These are phyloP conservation scores for Colletotrichum sp. DNA, from an alignment of 2,329 filamentous ascomycete genomes.

Conservation along the genomic window DNA sequence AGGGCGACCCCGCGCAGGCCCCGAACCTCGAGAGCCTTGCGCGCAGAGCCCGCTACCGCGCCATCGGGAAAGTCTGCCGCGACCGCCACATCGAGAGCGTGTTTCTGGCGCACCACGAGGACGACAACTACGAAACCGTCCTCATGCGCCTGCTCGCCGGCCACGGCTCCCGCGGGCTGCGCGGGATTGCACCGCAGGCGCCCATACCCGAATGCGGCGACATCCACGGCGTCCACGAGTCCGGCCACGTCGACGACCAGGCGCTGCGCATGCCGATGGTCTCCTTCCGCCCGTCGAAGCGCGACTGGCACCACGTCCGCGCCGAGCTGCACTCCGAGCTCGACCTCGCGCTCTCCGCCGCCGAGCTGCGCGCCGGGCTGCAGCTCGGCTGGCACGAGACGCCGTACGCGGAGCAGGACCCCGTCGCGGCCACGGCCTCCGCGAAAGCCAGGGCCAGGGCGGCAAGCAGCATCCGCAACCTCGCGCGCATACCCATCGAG, in stretches of 20 bases:
- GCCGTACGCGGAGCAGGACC: constrained; percentile 24
- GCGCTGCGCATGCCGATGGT: constrained; percentile 36
- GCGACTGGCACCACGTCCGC: constrained; percentile 24
- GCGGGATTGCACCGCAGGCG: constrained; percentile 68
- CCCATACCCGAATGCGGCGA: constrained; percentile 86
- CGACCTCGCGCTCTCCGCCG: constrained; percentile 31
- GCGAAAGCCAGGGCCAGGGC: constrained; percentile 12
- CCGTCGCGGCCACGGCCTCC: constrained; percentile 22
- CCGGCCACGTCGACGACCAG: constrained; percentile 61
- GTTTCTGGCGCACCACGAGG: constrained; percentile 83
- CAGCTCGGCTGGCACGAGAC: constrained; percentile 17
- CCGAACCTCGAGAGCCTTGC: constrained; percentile 80
- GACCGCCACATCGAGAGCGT: constrained; percentile 59
- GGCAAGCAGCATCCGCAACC: constrained; percentile 1
- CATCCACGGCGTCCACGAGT: constrained; percentile 73
- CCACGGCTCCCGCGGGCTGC: constrained; percentile 72
- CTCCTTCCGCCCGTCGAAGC: constrained; percentile 36
- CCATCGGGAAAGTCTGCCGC: constrained; percentile 67
- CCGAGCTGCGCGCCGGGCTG: constrained; percentile 11
- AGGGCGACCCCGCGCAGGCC: constrained; percentile 37
- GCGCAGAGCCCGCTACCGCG: constrained; percentile 74
- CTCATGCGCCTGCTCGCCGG: constrained; percentile 76
- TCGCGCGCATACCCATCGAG: constrained; percentile 50
- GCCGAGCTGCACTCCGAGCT: constrained; percentile 23
- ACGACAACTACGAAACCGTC: constrained; percentile 91